Evolutionary conservation across 1,139 yeast genomes (phyloP).

Genomic region (Spathaspora sp.): DNA sequence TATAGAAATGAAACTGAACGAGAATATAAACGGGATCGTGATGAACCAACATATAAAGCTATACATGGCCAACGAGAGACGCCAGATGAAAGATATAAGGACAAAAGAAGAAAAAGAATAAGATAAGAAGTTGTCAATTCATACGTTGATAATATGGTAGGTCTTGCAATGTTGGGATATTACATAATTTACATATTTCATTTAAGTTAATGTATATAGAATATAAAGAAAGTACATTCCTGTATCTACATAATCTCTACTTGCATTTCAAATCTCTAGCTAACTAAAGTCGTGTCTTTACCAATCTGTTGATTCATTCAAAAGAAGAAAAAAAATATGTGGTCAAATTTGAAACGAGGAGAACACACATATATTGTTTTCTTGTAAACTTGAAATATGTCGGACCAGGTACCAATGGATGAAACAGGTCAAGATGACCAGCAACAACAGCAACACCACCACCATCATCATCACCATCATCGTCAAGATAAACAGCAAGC

Average conservation of each 20-base stretch:
- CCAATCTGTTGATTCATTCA: background rate
- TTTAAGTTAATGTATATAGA: too few relatives aligned
- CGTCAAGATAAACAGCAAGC: conserved; percentile 7
- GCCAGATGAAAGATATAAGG: conserved; percentile 2
- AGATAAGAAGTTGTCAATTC: too few relatives aligned
- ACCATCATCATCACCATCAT: conserved; percentile 15
- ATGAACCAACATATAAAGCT: conserved; percentile 1
- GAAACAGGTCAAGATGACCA: conserved; percentile 7
- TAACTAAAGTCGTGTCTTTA: background rate
- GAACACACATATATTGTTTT: background rate
- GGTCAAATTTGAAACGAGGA: background rate
- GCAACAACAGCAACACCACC: conserved; percentile 13
- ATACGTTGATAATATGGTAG: too few relatives aligned
- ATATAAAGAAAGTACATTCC: too few relatives aligned
- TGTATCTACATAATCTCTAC: too few relatives aligned
- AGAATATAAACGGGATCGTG: conserved; percentile 10
- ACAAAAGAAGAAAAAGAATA: conserved; percentile 3
- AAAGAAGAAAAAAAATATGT: background rate
- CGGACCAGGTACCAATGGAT: conserved; percentile 13
- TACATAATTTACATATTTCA: too few relatives aligned
- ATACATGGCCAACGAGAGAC: conserved; percentile 2
- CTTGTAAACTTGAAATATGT: conserved; percentile 5
- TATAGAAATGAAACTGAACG: conserved; percentile 9
- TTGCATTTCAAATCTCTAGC: too few relatives aligned
- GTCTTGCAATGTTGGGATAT: too few relatives aligned